Conservation (phyloP, 495 filamentous ascomycete species). For the Zalerion maritima region DNA sequence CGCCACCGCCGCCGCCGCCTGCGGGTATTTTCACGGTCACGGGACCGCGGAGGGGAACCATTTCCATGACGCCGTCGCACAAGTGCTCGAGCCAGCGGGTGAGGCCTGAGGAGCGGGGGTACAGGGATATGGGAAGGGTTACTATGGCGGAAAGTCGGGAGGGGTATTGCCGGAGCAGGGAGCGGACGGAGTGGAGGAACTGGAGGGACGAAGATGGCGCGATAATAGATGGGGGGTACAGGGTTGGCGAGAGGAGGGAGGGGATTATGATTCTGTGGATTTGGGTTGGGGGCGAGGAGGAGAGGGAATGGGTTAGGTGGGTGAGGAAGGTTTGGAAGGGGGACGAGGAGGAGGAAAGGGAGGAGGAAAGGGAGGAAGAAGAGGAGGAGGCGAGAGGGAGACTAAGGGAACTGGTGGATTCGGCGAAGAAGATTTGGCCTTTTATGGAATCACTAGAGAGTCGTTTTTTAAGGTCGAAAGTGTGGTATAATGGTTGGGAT, state of each 20-base stretch:
- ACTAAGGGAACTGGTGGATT: constrained; percentile 19
- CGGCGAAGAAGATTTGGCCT: constrained; percentile 28
- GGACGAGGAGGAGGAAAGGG: constrained; percentile 20
- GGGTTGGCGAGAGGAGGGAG: constrained; percentile 62
- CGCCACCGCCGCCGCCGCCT: constrained; percentile 5
- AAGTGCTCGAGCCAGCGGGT: constrained; percentile 81
- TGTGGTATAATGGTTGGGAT: constrained; percentile 60
- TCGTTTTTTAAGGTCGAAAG: constrained; percentile 80
- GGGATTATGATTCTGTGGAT: constrained; percentile 80
- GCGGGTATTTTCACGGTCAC: too few species aligned
- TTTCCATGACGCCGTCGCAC: constrained; percentile 73
- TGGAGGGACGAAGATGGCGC: constrained; percentile 59
- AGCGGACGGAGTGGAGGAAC: constrained; percentile 69
- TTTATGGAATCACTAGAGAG: constrained; percentile 42
- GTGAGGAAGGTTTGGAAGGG: constrained; percentile 52
- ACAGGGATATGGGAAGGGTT: constrained; percentile 66
- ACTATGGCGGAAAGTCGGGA: constrained; percentile 56
- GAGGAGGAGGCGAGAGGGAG: constrained; percentile 5
- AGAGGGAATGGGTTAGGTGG: constrained; percentile 42
- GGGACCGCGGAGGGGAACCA: constrained; percentile 58
- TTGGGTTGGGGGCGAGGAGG: constrained; percentile 36
- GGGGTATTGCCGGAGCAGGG: constrained; percentile 53
- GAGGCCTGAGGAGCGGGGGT: constrained; percentile 62
- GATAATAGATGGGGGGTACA: constrained; percentile 55
- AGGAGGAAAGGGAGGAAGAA: constrained; percentile 21